Conservation (phyloP, 306 rosid genomes). For the Cyamopsis tetragonoloba region DNA sequence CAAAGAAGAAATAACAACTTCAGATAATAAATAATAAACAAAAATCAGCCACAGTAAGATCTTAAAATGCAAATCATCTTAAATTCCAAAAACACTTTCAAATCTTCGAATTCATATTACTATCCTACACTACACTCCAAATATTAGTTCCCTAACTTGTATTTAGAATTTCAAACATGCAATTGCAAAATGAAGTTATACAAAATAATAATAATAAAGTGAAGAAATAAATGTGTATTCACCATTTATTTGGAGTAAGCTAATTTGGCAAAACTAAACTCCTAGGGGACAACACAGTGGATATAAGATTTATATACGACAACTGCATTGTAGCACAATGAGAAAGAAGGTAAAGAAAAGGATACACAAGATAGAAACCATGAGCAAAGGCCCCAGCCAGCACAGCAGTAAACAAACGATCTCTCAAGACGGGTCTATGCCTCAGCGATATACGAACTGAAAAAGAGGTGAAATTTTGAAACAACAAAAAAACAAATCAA, state of each 20-base stretch:
- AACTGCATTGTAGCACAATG: neutral
- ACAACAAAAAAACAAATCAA: neutral
- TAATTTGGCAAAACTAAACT: neutral
- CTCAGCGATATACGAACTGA: slow-evolving; percentile 79
- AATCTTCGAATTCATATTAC: neutral
- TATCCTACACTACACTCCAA: slow-evolving; percentile 4
- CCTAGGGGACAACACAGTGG: neutral
- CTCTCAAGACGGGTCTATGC: slow-evolving; percentile 81
- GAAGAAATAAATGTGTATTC: too few relatives aligned
- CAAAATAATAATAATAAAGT: too few relatives aligned
- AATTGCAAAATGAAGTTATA: neutral
- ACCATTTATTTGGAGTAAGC: too few relatives aligned
- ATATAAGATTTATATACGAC: neutral
- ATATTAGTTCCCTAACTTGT: neutral
- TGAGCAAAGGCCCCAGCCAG: slow-evolving; percentile 82
- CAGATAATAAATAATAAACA: neutral
- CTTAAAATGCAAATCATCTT: neutral
- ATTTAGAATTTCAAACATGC: neutral
- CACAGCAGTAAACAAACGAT: slow-evolving; percentile 77
- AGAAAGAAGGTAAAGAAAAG: slow-evolving; percentile 29
- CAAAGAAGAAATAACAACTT: neutral
- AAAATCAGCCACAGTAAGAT: neutral
- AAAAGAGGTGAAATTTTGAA: neutral
- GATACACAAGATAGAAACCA: slow-evolving; percentile 93
- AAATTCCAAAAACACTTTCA: neutral